A percentile compares a stretch with the other conserved stretches of the same genome.
These are phyloP conservation scores for Pisolithus marmoratus DNA, from an alignment of 768 basidiomycete genomes.

Conservation along the genomic window DNA sequence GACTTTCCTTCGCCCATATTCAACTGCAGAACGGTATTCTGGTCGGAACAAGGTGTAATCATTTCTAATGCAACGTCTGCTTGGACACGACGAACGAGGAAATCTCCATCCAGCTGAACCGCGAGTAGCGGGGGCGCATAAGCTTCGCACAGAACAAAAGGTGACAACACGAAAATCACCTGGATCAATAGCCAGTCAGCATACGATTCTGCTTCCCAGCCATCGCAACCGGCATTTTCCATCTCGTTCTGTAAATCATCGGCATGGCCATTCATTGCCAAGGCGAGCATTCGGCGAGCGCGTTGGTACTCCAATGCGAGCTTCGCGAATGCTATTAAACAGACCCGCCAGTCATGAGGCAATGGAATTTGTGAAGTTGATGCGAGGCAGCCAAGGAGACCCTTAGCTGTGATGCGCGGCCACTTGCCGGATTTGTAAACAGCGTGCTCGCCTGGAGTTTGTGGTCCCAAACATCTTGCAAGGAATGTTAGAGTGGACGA, in stretches of 20 bases:
- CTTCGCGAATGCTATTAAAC: slow-evolving; percentile 21
- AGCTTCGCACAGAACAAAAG: neutral
- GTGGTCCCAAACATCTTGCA: slow-evolving; percentile 1
- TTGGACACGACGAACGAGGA: slow-evolving; percentile 20
- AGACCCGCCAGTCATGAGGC: slow-evolving; percentile 18
- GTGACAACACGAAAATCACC: neutral
- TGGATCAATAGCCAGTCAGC: slow-evolving; percentile 11
- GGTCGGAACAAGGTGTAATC: slow-evolving; percentile 15
- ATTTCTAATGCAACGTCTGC: slow-evolving; percentile 20
- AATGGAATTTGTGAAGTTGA: slow-evolving; percentile 6
- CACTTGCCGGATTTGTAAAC: slow-evolving; percentile 16
- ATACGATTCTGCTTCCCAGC: slow-evolving; percentile 1
- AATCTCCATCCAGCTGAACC: slow-evolving; percentile 20
- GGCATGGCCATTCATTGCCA: slow-evolving; percentile 8
- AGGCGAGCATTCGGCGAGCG: slow-evolving; percentile 22
- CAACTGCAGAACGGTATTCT: slow-evolving; percentile 22
- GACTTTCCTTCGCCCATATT: slow-evolving; percentile 35
- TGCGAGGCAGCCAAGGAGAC: slow-evolving; percentile 22
- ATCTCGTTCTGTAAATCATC: slow-evolving; percentile 6
- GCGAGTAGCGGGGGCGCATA: neutral
- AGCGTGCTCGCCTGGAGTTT: neutral
- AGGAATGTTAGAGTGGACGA: neutral
- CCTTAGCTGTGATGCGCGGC: slow-evolving; percentile 26
- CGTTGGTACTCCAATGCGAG: slow-evolving; percentile 27
- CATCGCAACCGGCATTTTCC: slow-evolving; percentile 2